A percentile compares a stretch with the other conserved stretches of the same genome.
Conservation (phyloP, 495 filamentous ascomycete genomes). For the Monascus purpureus region DNA sequence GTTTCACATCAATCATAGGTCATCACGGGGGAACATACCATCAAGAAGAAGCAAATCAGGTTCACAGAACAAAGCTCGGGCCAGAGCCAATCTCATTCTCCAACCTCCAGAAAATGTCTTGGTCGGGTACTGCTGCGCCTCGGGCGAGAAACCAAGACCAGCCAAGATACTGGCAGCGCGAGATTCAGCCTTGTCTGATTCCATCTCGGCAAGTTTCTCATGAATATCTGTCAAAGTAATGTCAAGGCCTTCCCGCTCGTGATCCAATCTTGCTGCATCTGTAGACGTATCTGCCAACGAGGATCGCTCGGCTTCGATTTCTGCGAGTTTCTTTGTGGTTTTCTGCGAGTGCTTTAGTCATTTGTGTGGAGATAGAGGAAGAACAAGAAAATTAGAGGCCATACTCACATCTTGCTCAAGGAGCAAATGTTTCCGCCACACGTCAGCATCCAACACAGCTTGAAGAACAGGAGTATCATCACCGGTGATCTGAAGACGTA, state of each 20-base stretch:
- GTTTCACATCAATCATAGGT: neutral
- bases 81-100: constrained; percentile 94
- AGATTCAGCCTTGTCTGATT: constrained; percentile 95
- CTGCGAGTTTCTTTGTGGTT: constrained; percentile 64
- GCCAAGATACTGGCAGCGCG: constrained; percentile 91
- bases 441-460: constrained; percentile 93
- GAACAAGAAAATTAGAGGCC: no score
- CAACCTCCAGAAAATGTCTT: constrained; percentile 99
- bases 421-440: constrained; percentile 94
- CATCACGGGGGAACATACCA: constrained; percentile 22
- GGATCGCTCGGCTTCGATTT: constrained; percentile 65
- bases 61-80: constrained; percentile 94
- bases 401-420: constrained; percentile 70
- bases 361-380: no score
- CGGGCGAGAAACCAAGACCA: constrained; percentile 89
- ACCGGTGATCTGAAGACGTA: constrained; percentile 70
- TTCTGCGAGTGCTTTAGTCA: constrained; percentile 39
- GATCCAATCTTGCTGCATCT: constrained; percentile 71
- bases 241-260: constrained; percentile 80
- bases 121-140: constrained; percentile 84
- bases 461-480: constrained; percentile 94
- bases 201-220: constrained; percentile 91
- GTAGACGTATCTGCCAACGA: constrained; percentile 74
- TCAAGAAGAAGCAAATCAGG: constrained; percentile 93
- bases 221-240: constrained; percentile 82